Conservation (phyloP, 2,329 filamentous ascomycete genomes). For the Plenodomus tracheiphilus region DNA sequence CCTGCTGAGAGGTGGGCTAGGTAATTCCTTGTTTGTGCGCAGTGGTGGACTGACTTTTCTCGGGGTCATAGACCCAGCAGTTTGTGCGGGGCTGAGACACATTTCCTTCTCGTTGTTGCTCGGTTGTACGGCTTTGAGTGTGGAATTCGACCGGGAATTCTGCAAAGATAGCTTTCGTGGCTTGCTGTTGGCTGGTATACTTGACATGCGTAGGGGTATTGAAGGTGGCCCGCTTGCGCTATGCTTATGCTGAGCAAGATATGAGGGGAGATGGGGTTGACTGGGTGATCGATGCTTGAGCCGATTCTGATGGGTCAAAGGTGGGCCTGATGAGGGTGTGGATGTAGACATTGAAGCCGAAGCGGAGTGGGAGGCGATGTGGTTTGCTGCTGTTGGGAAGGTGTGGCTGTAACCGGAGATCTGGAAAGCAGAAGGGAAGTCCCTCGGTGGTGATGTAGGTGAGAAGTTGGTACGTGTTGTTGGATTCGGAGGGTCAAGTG, state of each 20-base stretch:
- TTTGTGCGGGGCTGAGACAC: constrained; percentile 1
- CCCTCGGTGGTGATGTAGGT: constrained; percentile 13
- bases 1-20: constrained; percentile 25
- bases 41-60: constrained; percentile 24
- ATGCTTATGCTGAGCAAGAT: constrained; percentile 9
- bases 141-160: constrained; percentile 19
- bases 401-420: constrained; percentile 18
- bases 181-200: constrained; percentile 36
- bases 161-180: constrained; percentile 39
- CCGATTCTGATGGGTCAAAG: background rate
- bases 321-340: constrained; percentile 1
- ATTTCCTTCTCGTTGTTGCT: constrained; percentile 21
- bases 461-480: constrained; percentile 38
- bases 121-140: constrained; percentile 7
- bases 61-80: constrained; percentile 10
- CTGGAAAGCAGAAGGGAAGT: constrained; percentile 17
- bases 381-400: background rate
- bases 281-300: constrained; percentile 24
- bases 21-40: constrained; percentile 38
- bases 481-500: constrained; percentile 37
- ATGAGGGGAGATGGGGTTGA: constrained; percentile 24
- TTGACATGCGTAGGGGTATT: constrained; percentile 41
- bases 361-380: constrained; percentile 20
- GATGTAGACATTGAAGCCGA: constrained; percentile 22
- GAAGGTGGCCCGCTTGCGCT: constrained; percentile 23